Conservation (phyloP, 75 land plant genomes). For the Pinus taeda region DNA sequence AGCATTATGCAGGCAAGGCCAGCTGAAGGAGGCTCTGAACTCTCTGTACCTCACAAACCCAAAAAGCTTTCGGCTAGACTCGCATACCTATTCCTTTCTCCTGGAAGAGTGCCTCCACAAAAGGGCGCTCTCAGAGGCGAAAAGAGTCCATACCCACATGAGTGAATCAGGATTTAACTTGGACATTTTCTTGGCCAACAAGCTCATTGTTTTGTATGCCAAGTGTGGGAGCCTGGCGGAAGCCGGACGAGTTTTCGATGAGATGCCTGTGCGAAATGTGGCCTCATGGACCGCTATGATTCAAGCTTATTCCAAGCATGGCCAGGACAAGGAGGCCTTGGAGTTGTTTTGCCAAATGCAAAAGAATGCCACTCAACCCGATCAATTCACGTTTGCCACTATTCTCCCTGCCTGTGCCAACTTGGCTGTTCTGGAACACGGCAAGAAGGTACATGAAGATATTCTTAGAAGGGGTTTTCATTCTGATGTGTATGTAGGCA, state of each 20-base stretch:
- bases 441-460: constrained; percentile 13
- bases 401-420: constrained; percentile 6
- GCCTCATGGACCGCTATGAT: constrained; percentile 62
- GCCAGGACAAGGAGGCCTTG: constrained; percentile 20
- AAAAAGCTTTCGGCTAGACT: not conserved
- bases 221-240: constrained; percentile 27
- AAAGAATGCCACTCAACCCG: constrained; percentile 11
- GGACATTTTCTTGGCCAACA: constrained; percentile 19
- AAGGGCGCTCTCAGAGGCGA: not conserved
- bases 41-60: not conserved
- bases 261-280: constrained; percentile 28
- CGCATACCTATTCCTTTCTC: not conserved
- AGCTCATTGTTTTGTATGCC: constrained; percentile 46
- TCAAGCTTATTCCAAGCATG: constrained; percentile 34
- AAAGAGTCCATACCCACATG: not conserved
- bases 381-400: constrained; percentile 35
- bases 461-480: constrained; percentile 7
- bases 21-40: not conserved
- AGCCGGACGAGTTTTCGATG: constrained; percentile 33
- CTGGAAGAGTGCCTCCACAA: not conserved
- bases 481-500: constrained; percentile 8
- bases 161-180: not conserved
- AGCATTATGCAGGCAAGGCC: not conserved
- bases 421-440: not conserved
- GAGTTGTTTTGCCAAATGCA: constrained; percentile 34